Evolutionary conservation across 257 asterid genomes (phyloP).

Genomic region (Lycium barbarum): DNA sequence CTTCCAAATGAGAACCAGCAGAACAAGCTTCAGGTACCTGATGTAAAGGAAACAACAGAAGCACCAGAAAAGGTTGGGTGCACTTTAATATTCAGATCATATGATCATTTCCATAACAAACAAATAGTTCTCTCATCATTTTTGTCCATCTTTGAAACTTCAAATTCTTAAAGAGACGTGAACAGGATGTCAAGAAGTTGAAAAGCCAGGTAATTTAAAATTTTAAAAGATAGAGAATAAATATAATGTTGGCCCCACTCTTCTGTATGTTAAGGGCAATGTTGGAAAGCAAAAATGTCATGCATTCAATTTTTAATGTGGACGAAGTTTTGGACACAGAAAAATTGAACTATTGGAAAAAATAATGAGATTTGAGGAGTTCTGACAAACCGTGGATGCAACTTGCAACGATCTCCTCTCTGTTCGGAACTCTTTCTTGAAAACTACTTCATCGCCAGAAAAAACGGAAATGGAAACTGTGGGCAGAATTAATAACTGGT

Average conservation of each 20-base stretch:
- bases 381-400: constrained; percentile 46
- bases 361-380: background rate
- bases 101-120: background rate
- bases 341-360: background rate
- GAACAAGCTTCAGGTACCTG: constrained; percentile 55
- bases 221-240: background rate
- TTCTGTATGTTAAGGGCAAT: background rate
- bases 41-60: background rate
- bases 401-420: constrained; percentile 57
- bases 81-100: background rate
- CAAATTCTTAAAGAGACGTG: background rate
- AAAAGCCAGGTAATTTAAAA: constrained; percentile 18
- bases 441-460: constrained; percentile 36
- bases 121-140: background rate
- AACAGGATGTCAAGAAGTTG: background rate
- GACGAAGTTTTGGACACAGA: background rate
- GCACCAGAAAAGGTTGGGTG: background rate
- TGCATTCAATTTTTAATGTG: background rate
- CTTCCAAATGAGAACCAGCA: constrained; percentile 62
- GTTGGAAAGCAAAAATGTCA: background rate
- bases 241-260: background rate
- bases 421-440: constrained; percentile 46
- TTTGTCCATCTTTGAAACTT: background rate
- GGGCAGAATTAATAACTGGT: constrained; percentile 23
- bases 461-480: constrained; percentile 55